Evolutionary conservation across 2,329 filamentous ascomycete species (phyloP).

Genomic region (Diaporthe aspalathi): DNA sequence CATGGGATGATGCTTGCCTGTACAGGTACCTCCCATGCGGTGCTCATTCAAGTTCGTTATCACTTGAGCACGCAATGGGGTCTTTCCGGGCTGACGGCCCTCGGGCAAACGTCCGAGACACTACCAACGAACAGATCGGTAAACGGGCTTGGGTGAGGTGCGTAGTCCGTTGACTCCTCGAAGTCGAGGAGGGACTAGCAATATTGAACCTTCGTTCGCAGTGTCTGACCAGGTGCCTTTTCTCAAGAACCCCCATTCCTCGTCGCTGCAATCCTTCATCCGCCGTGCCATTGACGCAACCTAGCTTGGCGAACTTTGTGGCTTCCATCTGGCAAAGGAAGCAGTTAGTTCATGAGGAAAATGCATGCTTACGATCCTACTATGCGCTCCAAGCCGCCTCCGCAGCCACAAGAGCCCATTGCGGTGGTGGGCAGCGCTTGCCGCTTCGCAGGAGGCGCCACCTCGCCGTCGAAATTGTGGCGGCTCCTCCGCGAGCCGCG

Average conservation of each 20-base stretch:
- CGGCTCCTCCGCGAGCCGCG: conserved; percentile 45
- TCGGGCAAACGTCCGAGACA: background rate
- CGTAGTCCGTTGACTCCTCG: background rate
- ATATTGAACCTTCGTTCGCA: background rate
- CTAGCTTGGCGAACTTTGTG: background rate
- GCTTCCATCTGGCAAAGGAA: conserved; percentile 39
- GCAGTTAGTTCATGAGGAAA: conserved; percentile 23
- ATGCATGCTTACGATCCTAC: conserved; percentile 40
- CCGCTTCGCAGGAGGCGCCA: background rate
- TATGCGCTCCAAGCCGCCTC: background rate
- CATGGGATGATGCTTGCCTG: background rate
- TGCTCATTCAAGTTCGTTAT: background rate
- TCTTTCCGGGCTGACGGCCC: background rate
- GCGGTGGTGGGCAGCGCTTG: background rate
- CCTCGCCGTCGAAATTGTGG: conserved; percentile 51
- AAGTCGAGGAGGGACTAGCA: background rate
- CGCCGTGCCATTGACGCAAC: background rate
- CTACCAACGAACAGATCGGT: background rate
- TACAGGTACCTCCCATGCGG: background rate
- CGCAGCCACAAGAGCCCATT: background rate
- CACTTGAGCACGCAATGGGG: too few species aligned
- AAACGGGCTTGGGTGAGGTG: background rate
- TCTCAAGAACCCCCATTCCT: background rate
- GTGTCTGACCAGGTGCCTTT: background rate
- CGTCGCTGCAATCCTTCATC: background rate